A percentile compares a stretch with the other conserved stretches of the same genome.
These are phyloP conservation scores for Penicillium occitanis DNA, from an alignment of 2,329 filamentous ascomycete genomes.

Conservation along the genomic window DNA sequence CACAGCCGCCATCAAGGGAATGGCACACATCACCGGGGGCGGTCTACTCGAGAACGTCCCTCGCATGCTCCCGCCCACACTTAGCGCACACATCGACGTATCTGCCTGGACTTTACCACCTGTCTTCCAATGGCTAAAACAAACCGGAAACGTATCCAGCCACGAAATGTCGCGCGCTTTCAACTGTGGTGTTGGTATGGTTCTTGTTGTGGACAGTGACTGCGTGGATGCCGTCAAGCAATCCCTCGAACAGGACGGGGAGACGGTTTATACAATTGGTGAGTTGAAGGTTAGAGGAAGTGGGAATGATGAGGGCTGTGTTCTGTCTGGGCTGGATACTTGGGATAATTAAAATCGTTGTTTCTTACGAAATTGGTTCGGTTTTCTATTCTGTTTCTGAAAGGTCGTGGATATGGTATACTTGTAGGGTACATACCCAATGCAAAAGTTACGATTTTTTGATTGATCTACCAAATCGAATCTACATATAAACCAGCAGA, in stretches of 20 bases:
- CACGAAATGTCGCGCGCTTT: slow-evolving; percentile 88
- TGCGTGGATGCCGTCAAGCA: slow-evolving; percentile 62
- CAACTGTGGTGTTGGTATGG: slow-evolving; percentile 95
- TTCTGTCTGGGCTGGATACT: slow-evolving; percentile 60
- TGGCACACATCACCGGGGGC: slow-evolving; percentile 95
- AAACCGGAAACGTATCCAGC: slow-evolving; percentile 65
- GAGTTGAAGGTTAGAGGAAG: slow-evolving; percentile 59
- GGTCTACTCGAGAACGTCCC: slow-evolving; percentile 93
- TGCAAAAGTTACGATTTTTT: neutral
- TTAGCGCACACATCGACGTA: slow-evolving; percentile 80
- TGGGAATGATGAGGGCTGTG: slow-evolving; percentile 58
- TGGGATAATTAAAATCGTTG: slow-evolving; percentile 34
- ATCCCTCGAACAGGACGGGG: slow-evolving; percentile 65
- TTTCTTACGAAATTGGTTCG: slow-evolving; percentile 14
- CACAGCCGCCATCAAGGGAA: slow-evolving; percentile 71
- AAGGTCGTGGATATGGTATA: neutral
- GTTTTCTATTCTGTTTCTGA: slow-evolving; percentile 5
- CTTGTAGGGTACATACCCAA: neutral
- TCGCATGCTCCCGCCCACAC: slow-evolving; percentile 77
- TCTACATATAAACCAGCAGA: no score
- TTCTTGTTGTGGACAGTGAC: slow-evolving; percentile 70
- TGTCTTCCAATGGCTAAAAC: slow-evolving; percentile 86
- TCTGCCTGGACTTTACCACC: slow-evolving; percentile 70
- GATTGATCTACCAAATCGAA: neutral
- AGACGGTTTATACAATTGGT: slow-evolving; percentile 76